Evolutionary conservation across 768 basidiomycete species (phyloP).

Genomic region (Panus rudis): DNA sequence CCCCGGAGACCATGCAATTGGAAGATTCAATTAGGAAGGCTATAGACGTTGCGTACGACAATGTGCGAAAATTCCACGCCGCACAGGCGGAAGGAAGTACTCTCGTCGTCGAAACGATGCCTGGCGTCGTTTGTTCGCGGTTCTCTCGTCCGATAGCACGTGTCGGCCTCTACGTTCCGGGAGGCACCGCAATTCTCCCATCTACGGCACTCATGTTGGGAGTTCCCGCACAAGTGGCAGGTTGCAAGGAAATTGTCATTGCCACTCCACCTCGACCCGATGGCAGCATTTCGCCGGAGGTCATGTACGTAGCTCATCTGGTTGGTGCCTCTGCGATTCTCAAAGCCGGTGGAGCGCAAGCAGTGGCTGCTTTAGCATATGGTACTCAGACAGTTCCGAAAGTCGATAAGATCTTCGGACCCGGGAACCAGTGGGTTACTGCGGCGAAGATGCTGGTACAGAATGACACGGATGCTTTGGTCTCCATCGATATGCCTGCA

Average conservation of each 20-base stretch:
- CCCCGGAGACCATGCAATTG: constrained; percentile 54
- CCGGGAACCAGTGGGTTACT: constrained; percentile 99
- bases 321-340: constrained; percentile 88
- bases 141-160: constrained; percentile 94
- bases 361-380: constrained; percentile 92
- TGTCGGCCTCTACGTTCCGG: constrained; percentile 95
- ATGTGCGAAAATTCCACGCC: constrained; percentile 86
- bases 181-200: constrained; percentile 93
- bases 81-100: constrained; percentile 71
- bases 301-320: constrained; percentile 91
- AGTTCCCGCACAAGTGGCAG: constrained; percentile 95
- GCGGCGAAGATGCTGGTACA: constrained; percentile 99
- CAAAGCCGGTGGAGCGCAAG: constrained; percentile 95
- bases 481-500: constrained; percentile 98
- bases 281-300: constrained; percentile 92
- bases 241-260: constrained; percentile 85
- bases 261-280: constrained; percentile 95
- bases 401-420: constrained; percentile 99
- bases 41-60: constrained; percentile 85
- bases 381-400: constrained; percentile 94
- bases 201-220: constrained; percentile 98
- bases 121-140: constrained; percentile 92
- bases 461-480: constrained; percentile 94
- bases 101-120: constrained; percentile 92
- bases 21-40: constrained; percentile 63